These are phyloP conservation scores for Penicillium psychrosexuale DNA, from an alignment of 2,329 filamentous ascomycete genomes.

Conservation along the genomic window DNA sequence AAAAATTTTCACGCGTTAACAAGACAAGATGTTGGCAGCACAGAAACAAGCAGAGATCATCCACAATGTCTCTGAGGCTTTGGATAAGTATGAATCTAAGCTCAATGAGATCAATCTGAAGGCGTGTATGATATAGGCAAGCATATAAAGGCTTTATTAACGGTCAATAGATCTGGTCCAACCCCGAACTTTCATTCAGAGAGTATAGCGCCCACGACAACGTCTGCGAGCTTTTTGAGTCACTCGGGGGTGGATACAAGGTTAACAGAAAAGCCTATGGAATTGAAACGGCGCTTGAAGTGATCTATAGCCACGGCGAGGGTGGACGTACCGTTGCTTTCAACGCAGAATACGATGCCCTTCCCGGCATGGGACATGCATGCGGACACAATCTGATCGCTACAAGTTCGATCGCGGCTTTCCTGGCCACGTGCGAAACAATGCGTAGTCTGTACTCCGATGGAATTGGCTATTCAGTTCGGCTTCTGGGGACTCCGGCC, in stretches of 20 bases:
- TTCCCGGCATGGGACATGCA: conserved; percentile 30
- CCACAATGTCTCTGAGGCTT: conserved; percentile 4
- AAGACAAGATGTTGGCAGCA: background rate
- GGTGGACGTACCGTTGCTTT: conserved; percentile 28
- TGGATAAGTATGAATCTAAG: conserved; percentile 18
- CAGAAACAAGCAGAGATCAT: conserved; percentile 9
- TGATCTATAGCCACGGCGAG: conserved; percentile 24
- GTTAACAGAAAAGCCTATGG: conserved; percentile 14
- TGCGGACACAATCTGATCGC: conserved; percentile 33
- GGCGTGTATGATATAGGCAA: background rate
- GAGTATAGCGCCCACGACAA: conserved; percentile 17
- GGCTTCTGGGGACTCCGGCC: conserved; percentile 30
- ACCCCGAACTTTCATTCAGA: conserved; percentile 16
- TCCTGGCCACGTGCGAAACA: conserved; percentile 22
- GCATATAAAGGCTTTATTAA: background rate
- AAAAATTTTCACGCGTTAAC: background rate
- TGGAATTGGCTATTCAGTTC: conserved; percentile 13
- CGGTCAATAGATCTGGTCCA: conserved; percentile 15
- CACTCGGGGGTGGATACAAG: conserved; percentile 7
- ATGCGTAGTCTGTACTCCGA: conserved; percentile 13
- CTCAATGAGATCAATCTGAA: conserved; percentile 24
- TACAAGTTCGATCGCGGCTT: conserved; percentile 25
- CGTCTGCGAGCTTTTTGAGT: conserved; percentile 16
- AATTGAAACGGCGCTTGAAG: conserved; percentile 10
- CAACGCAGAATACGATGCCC: conserved; percentile 35